Base-by-base conservation (phyloP, 169 alveolate genomes). In the Eimeria acervulina region DNA sequence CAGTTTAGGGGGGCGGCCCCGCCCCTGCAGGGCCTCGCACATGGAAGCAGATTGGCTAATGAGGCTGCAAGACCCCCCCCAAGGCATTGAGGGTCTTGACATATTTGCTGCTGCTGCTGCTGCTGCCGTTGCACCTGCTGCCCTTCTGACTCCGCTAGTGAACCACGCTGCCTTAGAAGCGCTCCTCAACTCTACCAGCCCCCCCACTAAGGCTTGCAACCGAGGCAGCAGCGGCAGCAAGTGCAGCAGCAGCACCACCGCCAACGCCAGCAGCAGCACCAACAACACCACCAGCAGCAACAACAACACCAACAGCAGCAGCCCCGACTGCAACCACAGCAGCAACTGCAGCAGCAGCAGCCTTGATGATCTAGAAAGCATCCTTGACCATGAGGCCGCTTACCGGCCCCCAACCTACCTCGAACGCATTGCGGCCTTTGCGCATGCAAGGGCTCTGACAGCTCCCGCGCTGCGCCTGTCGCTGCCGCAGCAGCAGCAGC, bases 401-500 rank as follows among this genome's bases (percentile, higher is more conserved):
- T 51, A 81, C 70, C 17, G 90, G 44, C 90, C 90, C 13, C 90
- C 6, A 1, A 81, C 90, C 0, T 81, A 47, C 90, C 66, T 81
- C 38, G 90, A 81, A 28, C 90, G 90, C 33, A 42, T 81, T 26
- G 70, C 70, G 17, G 90, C 90, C 31, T 81, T 81, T 47, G 90
- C 90, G 61, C 90, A 26, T 81, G 33, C 72, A 28, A 33, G 90
- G 33, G 90, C 90, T 4, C 90, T 36, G 28, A 81, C 90, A 42
- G 40, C 90, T 28, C 90, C 90, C 7, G 47, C 72, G 23, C 44
- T 81, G 51, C 90, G 90, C 38, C 90, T 81, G 28, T 81, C 90
- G 47, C 70, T 81, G 66, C 90, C 90, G 31, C 90, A 81, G 90
- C 90, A 81, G 70, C 90, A 81, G 72, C 90, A 81, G 70, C 90